Evolutionary conservation across 2,329 filamentous ascomycete species (phyloP), one percentile per base, ranked within the genome.

Genomic region (Neoascochyta sp.): DNA sequence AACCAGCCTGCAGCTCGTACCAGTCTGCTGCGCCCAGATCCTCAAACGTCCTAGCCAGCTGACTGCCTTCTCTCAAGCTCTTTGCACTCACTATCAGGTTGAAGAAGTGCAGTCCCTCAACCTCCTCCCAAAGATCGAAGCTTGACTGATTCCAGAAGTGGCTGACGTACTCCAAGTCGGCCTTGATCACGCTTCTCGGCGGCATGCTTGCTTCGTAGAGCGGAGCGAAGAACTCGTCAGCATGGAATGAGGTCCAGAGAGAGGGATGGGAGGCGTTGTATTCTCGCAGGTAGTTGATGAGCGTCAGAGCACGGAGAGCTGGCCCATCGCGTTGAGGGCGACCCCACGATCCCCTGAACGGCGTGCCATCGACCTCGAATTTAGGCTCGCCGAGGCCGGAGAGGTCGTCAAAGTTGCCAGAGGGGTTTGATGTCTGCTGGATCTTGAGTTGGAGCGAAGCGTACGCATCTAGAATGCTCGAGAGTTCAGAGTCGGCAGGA

Each of bases 81-180:
- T 57, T 46, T 3, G 54, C 46, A 29, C 63, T 63, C 11, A 63
- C 58, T 47, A 63, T 62, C 7, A 54, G 45, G 5, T 59, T 66
- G 46, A 65, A 66, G 50, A 65, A 65, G 36, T 65, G 62, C 26
- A 63, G 42, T 4, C 67, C 66, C 19, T 61, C 47, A n/a, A 67
- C 58, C 41, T 69, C 66, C 31, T 69, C 66, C 66, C 66, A 69
- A 2, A 68, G 47, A 36, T 69, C 66, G 30, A 69, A 69, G 5
- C 64, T 55, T 5, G 50, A 54, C 16, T 60, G 44, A 16, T 62
- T 62, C 66, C 66, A 69, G 43, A 50, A 58, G 21, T 64, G 59
- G 10, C 60, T 57, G 4, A 66, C 57, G 33, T 69, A 69, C 29
- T 69, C 66, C 9, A 69, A 43, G 39, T 69, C 66, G 0, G 65